Base-by-base conservation (phyloP, 345 rosid genomes). In the Ailanthus altissimus region DNA sequence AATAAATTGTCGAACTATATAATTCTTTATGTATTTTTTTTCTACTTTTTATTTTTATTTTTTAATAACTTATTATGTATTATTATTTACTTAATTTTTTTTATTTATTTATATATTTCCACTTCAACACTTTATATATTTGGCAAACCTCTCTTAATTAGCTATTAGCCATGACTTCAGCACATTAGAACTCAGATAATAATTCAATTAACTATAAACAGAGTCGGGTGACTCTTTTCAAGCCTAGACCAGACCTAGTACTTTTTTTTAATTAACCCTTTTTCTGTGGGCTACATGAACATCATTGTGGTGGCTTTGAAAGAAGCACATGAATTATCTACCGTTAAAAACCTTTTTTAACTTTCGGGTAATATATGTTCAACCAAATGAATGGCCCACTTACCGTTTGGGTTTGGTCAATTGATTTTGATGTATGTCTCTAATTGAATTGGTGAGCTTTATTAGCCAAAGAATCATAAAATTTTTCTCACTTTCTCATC, bases 161-260 rank as follows among this genome's bases (percentile, higher is more conserved):
- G n/a, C n/a, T n/a, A n/a, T n/a, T n/a, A n/a, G n/a, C n/a, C n/a
- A n/a, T n/a, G n/a, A n/a, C n/a, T n/a, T n/a, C n/a, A n/a, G n/a
- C n/a, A n/a, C n/a, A n/a, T n/a, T n/a, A n/a, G n/a, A n/a, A n/a
- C n/a, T n/a, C n/a, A n/a, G n/a, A n/a, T n/a, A n/a, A n/a, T n/a
- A n/a, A n/a, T n/a, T n/a, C n/a, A n/a, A n/a, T n/a, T n/a, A n/a
- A 67, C 43, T 67, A 6, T 1, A 50, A 25, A 76, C 36, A 3
- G 21, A 54, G 66, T n/a, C n/a, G 21, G 32, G 14, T 10, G 8
- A 38, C 7, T 18, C 26, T 14, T 12, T 23, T 6, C n/a, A 49
- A 21, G 36, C 69, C 72, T 64, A 78, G 45, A 38, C 72, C 58
- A 70, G 61, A 63, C 63, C 79, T 70, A 54, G 82, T 50, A 14